These are phyloP conservation scores for Fusarium oxysporum DNA, from an alignment of 2,329 filamentous ascomycete species.

Conservation along the genomic window DNA sequence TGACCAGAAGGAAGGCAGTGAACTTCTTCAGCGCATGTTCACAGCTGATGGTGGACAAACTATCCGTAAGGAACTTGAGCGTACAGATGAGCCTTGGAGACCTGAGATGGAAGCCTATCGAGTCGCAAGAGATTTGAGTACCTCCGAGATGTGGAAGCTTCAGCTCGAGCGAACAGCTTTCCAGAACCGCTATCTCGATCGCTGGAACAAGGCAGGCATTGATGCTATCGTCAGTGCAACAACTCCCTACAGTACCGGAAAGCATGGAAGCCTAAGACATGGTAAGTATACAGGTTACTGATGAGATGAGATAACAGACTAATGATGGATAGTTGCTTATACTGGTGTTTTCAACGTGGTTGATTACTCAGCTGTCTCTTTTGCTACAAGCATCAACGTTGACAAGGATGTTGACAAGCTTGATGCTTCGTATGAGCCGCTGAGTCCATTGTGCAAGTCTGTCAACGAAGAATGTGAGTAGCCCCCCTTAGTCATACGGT, in stretches of 20 bases:
- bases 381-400: constrained; percentile 56
- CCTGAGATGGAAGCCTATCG: constrained; percentile 53
- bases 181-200: constrained; percentile 60
- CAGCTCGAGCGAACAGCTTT: constrained; percentile 58
- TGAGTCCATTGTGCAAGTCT: constrained; percentile 52
- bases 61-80: constrained; percentile 53
- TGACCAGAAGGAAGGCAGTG: constrained; percentile 54
- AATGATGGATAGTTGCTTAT: constrained; percentile 55
- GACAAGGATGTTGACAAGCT: constrained; percentile 55
- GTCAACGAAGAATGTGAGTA: constrained; percentile 59
- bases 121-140: constrained; percentile 53
- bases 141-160: constrained; percentile 61
- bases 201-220: constrained; percentile 60
- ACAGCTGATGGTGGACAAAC: constrained; percentile 59
- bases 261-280: constrained; percentile 58
- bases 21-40: constrained; percentile 59
- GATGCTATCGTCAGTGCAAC: constrained; percentile 73
- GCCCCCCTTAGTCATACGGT: accelerated
- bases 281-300: constrained; percentile 45
- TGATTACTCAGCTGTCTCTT: constrained; percentile 61
- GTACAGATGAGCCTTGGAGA: constrained; percentile 57
- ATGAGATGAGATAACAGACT: background rate
- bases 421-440: constrained; percentile 46
- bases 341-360: constrained; percentile 63
- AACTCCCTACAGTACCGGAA: constrained; percentile 57